Evolutionary conservation across 371 early-diverging fungal genomes (phyloP), one percentile per base, ranked within the genome.

Genomic region (Lichtheimia ornata): DNA sequence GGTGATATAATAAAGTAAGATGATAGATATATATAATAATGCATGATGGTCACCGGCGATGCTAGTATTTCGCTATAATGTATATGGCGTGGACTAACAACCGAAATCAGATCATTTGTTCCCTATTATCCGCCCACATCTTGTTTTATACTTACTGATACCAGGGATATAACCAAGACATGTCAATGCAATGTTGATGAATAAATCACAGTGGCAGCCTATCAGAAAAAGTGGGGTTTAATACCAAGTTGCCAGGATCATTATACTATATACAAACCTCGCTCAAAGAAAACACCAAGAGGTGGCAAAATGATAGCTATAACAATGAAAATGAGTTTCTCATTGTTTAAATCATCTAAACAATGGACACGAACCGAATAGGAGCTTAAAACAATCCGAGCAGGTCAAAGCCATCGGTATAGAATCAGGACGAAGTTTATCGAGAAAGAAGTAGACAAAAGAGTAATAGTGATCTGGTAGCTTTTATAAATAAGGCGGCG

Each of bases 101-200:
- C 5, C 25, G 15, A 15, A 13, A 2, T 35, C 15, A 54, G 14
- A 18, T 13, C 20, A 55, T n/a, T 54, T 57, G 14, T 4, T 61
- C 25, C 35, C 35, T 35, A 35, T 35, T 35, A 35, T 9, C 35
- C 35, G 35, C 35, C 9, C 35, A 35, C 35, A 11, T 43, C 47
- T 13, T 27, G 4, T 47, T 42, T 22, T 35, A 30, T 22, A 70
- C 76, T 73, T 74, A 76, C 78, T 59, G 35, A 79, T 86, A 70
- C 94, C 94, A 25, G 94, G 94, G 65, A 94, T 84, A 65, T 84
- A 91, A 40, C 94, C 94, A 27, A 94, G 82, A 52, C 81, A 65
- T 0, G 93, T 91, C 67, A 94, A 77, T 5, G 72, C 78, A 78
- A 91, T 84, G 74, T 93, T 93, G 65, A 94, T 92, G 40, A 88